These are phyloP conservation scores for Globisporangium recalcitrans DNA, from an alignment of 352 stramenopile species.

Conservation along the genomic window DNA sequence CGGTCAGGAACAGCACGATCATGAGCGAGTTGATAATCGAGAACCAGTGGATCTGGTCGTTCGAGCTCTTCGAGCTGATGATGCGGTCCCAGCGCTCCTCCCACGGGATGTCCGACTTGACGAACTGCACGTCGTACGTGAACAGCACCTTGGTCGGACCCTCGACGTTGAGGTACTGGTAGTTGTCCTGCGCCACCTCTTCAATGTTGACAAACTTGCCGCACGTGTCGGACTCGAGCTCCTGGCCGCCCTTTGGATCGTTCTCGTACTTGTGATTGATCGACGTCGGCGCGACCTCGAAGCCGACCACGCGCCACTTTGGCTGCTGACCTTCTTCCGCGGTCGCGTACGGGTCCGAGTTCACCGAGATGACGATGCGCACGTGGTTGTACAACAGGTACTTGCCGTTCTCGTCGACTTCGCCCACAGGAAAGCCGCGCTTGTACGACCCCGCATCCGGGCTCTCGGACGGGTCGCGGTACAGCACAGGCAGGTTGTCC, in stretches of 20 bases:
- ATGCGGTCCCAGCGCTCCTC: conserved; percentile 99
- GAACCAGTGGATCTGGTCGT: conserved; percentile 99
- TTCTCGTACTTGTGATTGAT: conserved; percentile 91
- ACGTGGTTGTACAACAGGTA: conserved; percentile 99
- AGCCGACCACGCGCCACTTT: conserved; percentile 92
- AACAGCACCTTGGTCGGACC: conserved; percentile 91
- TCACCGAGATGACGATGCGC: conserved; percentile 92
- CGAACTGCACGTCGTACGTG: conserved; percentile 98
- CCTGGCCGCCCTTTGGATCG: conserved; percentile 69
- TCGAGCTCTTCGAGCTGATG: conserved; percentile 92
- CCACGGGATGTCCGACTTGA: conserved; percentile 94
- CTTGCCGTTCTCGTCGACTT: conserved; percentile 85
- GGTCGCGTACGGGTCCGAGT: conserved; percentile 76
- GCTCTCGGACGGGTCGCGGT: conserved; percentile 69
- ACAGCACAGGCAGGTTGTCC: conserved; percentile 89
- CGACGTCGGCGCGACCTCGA: conserved; percentile 94
- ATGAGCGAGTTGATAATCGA: conserved; percentile 99
- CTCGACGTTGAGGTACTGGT: conserved; percentile 73
- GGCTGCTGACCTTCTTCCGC: conserved; percentile 34
- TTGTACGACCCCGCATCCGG: conserved; percentile 76
- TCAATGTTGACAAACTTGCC: conserved; percentile 88
- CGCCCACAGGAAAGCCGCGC: conserved; percentile 91
- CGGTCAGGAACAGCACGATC: conserved; percentile 99
- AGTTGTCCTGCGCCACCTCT: conserved; percentile 72
- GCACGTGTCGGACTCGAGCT: conserved; percentile 78